Evolutionary conservation across 345 rosid species (phyloP), one percentile per base, ranked within the genome.

Genomic region (Eucalyptus sp.): DNA sequence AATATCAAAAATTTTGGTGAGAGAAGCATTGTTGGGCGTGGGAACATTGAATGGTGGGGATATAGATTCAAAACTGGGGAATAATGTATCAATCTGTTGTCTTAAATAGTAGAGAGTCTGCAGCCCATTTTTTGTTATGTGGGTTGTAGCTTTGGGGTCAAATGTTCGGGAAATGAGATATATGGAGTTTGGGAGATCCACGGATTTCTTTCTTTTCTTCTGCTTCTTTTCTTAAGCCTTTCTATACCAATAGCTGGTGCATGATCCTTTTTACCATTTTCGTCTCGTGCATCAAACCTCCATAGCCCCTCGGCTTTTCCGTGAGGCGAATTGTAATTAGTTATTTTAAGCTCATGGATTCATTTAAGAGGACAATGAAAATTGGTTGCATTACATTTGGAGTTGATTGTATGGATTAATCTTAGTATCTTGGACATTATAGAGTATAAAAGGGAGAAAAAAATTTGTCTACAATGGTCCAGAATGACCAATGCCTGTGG

Each of bases 201-300:
- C 29, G 24, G 84, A 37, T 76, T 33, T 68, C 48, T 76, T 27
- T 76, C 48, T 76, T 76, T 20, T 41, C 27, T 10, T 41, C 29
- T 20, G 10, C 81, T 71, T 10, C 22, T 33, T 20, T 33, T 17
- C 13, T 71, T 7, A 41, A 41, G 48, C 44, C 84, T 76, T 0
- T 22, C 84, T 6, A 76, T 44, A 76, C 48, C 84, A 41, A 76
- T n/a, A 33, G 20, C 37, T 2, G 20, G 76, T 20, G 84, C 48
- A 41, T 76, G 8, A 76, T 76, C 48, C 0, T 76, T 33, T 76
- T 20, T n/a, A n/a, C 76, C 76, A 13, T 64, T 14, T 64, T 64
- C 8, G 10, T 0, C 4, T 1, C 7, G 0, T 3, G 10, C 76
- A 14, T 51, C 1, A 51, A 51, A 51, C 56, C 71, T 64, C 37